Evolutionary conservation across 2,329 filamentous ascomycete species (phyloP), one percentile per base, ranked within the genome.

Genomic region (Venturia oleaginea): DNA sequence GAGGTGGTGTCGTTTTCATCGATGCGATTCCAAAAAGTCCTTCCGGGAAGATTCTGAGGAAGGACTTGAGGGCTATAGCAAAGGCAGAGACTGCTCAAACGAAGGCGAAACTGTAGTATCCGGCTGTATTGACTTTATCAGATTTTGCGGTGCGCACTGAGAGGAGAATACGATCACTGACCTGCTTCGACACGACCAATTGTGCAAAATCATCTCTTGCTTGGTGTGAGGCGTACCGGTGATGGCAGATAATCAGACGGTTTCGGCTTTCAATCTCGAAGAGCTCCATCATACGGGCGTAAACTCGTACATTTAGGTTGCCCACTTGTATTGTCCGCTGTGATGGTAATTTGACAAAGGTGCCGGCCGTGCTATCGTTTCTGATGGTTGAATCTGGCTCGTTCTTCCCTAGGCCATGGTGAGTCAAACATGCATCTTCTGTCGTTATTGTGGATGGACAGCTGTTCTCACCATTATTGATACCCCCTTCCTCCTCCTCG

Each of bases 11-110:
- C 3, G 67, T 74, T 13, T 76, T 73, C 61, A 27, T 51, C 11
- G 46, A 51, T 10, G 70, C 67, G n/a, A 70, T 76, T 48, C 74
- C 74, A 0, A 76, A 76, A 68, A 73, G 70, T 60, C 70, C 73
- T 15, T 67, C 65, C 8, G 74, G 74, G 2, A 75, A 76, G 69
- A 76, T 76, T 48, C 57, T 76, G 65, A 69, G 74, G 48, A 76
- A 74, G 65, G 73, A 75, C 65, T 64, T 76, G 64, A 71, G 73
- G 59, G 64, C 68, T n/a, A 8, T 72, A 64, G 74, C 71, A 54
- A 73, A 70, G 69, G 72, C 68, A 65, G 71, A 71, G 65, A 65
- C 24, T 27, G 24, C 11, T 22, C 24, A 22, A 11, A 24, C 3
- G 46, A 62, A 62, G 43, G 57, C 64, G 30, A 65, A 62, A 60